phyloP scores from a whole-genome alignment of 2,329 filamentous ascomycete species.

The Geosmithia flava region DNA sequence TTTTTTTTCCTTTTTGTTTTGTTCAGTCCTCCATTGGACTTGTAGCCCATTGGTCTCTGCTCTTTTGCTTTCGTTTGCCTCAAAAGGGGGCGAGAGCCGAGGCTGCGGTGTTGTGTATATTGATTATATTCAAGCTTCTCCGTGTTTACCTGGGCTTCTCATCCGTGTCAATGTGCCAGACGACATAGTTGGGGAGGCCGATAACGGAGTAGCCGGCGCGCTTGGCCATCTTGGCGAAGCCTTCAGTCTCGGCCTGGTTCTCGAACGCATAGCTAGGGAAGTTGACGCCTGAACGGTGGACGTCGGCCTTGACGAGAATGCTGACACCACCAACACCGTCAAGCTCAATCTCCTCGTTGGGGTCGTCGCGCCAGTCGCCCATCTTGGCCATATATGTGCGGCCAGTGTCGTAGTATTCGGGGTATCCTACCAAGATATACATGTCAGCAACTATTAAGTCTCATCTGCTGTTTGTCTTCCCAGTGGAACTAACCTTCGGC shows the following conservation, averaged over 20 bases:
- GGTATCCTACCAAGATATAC: constrained; percentile 54
- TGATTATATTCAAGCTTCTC: background rate
- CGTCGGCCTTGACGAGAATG: constrained; percentile 94
- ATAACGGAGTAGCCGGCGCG: constrained; percentile 85
- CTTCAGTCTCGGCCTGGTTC: constrained; percentile 97
- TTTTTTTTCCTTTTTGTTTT: background rate
- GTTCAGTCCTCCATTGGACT: too few relatives aligned
- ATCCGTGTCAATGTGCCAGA: constrained; percentile 96
- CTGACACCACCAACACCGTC: constrained; percentile 96
- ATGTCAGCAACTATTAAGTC: constrained; percentile 7
- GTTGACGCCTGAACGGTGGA: constrained; percentile 94
- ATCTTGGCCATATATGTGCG: constrained; percentile 81
- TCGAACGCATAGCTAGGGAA: constrained; percentile 96
- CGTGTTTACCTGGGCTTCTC: constrained; percentile 60
- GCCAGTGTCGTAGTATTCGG: constrained; percentile 72
- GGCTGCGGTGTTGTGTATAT: background rate
- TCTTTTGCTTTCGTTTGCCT: background rate
- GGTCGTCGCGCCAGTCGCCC: constrained; percentile 87
- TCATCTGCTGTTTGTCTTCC: background rate
- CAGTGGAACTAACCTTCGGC: constrained; percentile 58
- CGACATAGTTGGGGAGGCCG: constrained; percentile 91
- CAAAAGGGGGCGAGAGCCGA: background rate
- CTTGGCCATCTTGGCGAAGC: constrained; percentile 98
- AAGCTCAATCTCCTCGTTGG: constrained; percentile 82
- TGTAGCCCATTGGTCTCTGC: background rate